phyloP scores from a whole-genome alignment of 1,284 basidiomycete species.

The Pterulicium gracile region DNA sequence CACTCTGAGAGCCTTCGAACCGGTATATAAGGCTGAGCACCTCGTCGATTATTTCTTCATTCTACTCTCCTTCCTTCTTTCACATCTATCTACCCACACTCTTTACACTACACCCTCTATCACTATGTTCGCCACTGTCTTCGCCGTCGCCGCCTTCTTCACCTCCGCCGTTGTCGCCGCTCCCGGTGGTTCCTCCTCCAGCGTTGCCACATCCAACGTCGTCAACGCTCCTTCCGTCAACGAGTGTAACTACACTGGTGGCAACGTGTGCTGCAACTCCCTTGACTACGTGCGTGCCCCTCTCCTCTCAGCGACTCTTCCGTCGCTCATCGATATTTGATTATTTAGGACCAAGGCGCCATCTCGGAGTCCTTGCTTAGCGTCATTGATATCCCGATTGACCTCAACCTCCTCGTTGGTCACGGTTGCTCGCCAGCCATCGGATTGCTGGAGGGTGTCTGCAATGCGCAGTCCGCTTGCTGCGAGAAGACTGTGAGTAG shows the following conservation, averaged over 20 bases:
- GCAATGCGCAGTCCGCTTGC: background rate
- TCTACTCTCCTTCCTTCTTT: background rate
- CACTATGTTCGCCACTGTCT: conserved; percentile 2
- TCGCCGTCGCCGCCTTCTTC: background rate
- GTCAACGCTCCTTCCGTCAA: background rate
- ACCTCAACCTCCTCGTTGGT: background rate
- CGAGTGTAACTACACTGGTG: background rate
- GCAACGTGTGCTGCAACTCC: conserved; percentile 1
- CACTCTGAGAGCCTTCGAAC: background rate
- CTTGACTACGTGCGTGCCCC: background rate
- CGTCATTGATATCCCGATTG: background rate
- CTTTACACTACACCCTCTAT: background rate
- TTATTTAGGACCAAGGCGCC: background rate
- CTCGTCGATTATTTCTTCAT: no score
- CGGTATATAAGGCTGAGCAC: background rate
- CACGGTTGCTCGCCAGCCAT: background rate
- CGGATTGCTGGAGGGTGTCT: background rate
- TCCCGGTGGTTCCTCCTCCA: no score
- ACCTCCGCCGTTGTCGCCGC: no score
- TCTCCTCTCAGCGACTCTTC: no score
- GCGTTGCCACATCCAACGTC: background rate
- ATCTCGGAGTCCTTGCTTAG: background rate
- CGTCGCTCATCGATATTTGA: no score
- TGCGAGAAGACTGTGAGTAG: background rate
- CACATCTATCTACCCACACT: conserved; percentile 1